Evolutionary conservation across 2,329 filamentous ascomycete genomes (phyloP), one percentile per base, ranked within the genome.

Genomic region (Xylariaceae sp.): DNA sequence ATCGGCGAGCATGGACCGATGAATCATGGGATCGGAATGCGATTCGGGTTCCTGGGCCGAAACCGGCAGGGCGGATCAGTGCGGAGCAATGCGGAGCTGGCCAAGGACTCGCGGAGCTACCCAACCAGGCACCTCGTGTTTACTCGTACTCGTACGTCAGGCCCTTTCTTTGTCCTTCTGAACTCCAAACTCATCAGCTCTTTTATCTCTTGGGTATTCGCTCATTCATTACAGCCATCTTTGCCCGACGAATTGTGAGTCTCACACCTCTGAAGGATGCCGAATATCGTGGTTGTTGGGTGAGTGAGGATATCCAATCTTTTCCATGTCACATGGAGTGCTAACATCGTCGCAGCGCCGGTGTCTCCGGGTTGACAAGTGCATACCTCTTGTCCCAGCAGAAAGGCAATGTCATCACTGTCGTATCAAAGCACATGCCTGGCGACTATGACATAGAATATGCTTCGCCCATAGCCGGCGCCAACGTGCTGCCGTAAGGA

Each of bases 381-480:
- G 71, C 72, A 10, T 72, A 71, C 55, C 64, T 73, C 49, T 62
- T 73, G 52, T 73, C 71, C 47, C 68, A 72, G 63, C 63, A 70
- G 57, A 62, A 63, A 44, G 64, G 59, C n/a, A 72, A 73, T 66
- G 62, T 48, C 44, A 58, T 95, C 64, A 92, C 89, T 0, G 78
- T 95, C 42, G 78, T 91, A 37, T 88, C 90, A 15, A 67, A 67
- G 56, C 64, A 67, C 42, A 67, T 67, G 65, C 65, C 65, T 10
- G 65, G 92, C 42, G 92, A 97, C 76, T 94, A 93, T 74, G 89
- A 93, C 66, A 88, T 92, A 66, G 88, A 95, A 78, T 97, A 96
- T 73, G 87, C 90, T 0, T 95, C 90, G 4, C 69, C 69, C 2
- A 67, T 64, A 51, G 69, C 72, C 17, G 72, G 72, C 17, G 72